Percentiles rank a stretch among this genome's conserved stretches.
Evolutionary conservation across 257 asterid genomes (phyloP).

Genomic region (Penstemon davidsonii): DNA sequence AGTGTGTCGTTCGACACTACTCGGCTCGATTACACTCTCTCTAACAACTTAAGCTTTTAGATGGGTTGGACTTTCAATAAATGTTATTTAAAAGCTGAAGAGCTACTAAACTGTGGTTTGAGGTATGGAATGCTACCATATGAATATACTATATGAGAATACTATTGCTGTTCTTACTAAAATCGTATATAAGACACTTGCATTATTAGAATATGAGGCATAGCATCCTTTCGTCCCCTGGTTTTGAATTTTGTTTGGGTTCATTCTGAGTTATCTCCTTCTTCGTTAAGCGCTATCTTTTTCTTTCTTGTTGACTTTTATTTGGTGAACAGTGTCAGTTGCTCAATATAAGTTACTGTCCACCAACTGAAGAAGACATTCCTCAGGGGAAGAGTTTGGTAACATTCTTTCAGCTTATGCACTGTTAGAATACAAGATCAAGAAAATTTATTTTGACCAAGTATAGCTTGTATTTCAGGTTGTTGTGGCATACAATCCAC

Average conservation of each 20-base stretch:
- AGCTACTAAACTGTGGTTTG: background rate
- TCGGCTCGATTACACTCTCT: too few relatives aligned
- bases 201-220: background rate
- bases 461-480: slow-evolving; percentile 48
- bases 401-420: slow-evolving; percentile 27
- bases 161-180: background rate
- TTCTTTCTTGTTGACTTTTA: slow-evolving; percentile 10
- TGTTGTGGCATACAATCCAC: slow-evolving; percentile 73
- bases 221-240: background rate
- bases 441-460: background rate
- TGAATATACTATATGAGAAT: background rate
- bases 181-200: background rate
- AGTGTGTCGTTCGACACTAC: too few relatives aligned
- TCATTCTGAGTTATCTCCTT: slow-evolving; percentile 3
- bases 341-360: slow-evolving; percentile 80
- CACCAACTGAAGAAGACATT: slow-evolving; percentile 70
- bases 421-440: slow-evolving; percentile 8
- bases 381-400: slow-evolving; percentile 71
- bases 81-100: background rate
- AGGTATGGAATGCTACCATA: background rate
- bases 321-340: slow-evolving; percentile 62
- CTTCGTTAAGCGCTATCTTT: slow-evolving; percentile 18
- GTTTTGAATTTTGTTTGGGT: background rate
- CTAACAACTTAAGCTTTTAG: too few relatives aligned
- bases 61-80: too few relatives aligned